Evolutionary conservation across 306 rosid species (phyloP).

Genomic region (Comarum palustre): DNA sequence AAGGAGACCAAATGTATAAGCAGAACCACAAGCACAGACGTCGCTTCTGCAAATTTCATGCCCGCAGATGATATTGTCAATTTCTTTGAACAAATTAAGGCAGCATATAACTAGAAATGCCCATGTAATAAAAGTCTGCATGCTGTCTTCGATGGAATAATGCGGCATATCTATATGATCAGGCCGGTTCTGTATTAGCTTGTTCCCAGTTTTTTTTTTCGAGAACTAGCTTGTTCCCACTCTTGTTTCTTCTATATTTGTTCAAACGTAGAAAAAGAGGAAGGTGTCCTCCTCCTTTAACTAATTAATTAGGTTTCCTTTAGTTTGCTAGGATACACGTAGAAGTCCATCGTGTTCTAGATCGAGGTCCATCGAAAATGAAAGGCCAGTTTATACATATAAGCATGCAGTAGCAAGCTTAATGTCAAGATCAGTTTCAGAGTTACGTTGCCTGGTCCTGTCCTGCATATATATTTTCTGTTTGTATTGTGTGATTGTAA

Average conservation of each 20-base stretch:
- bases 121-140: background rate
- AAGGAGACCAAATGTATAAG: conserved; percentile 16
- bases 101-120: background rate
- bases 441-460: background rate
- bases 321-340: background rate
- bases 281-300: background rate
- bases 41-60: conserved; percentile 13
- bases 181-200: background rate
- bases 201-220: background rate
- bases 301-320: background rate
- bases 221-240: background rate
- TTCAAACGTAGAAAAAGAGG: background rate
- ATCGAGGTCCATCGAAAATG: background rate
- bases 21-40: conserved; percentile 25
- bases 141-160: background rate
- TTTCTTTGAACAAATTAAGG: conserved; percentile 40
- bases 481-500: background rate
- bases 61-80: conserved; percentile 40
- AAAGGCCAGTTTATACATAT: background rate
- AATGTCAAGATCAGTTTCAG: background rate
- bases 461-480: background rate
- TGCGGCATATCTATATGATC: background rate
- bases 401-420: background rate
- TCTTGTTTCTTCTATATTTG: background rate
- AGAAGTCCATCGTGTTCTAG: background rate